Base-by-base conservation (phyloP, 192 early-diverging fungal genomes). In the Coemansia sp. region DNA sequence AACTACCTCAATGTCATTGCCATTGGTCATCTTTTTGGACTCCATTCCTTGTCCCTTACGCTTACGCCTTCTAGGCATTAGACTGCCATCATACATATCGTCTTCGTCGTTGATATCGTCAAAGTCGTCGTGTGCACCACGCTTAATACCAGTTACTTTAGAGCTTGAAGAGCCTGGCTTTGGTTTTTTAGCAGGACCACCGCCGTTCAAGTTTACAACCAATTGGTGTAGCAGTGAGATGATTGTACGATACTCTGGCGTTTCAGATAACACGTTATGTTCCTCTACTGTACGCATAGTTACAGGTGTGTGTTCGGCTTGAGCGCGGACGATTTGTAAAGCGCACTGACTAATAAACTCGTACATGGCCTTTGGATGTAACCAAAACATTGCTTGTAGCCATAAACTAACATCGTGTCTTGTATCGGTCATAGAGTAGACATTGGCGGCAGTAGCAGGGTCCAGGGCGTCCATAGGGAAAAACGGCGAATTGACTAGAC, bases 361-460 rank as follows among this genome's bases (percentile, higher is more conserved):
- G 20, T 79, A 75, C 81, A 83, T 83, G 18, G 53, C 38, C 15
- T 74, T 66, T 7, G 80, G 72, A 22, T 83, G 43, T 3, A 83
- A 46, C 80, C 76, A 78, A n/a, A 75, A 72, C 80, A 83, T 78
- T 1, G 80, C 80, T n/a, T 74, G 65, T 20, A 83, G 58, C 80
- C 80, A 83, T 58, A 78, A 39, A n/a, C 70, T 62, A 5, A 83
- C 76, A 16, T 83, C 80, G 39, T 83, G 75, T 39, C 74, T 83
- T 18, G 44, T 72, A 1, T 83, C 75, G 29, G 33, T 62, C 27
- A 66, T 31, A 0, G 73, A 55, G 3, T 75, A 71, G 12, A 65
- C 16, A 0, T 46, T 61, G 31, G 58, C 69, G 7, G 66, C 58
- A 31, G 55, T 55, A 16, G 44, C 5, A 5, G 16, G 6, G 7